Conservation (phyloP, 2,329 filamentous ascomycete species). For the Teratosphaeria zuluensis region DNA sequence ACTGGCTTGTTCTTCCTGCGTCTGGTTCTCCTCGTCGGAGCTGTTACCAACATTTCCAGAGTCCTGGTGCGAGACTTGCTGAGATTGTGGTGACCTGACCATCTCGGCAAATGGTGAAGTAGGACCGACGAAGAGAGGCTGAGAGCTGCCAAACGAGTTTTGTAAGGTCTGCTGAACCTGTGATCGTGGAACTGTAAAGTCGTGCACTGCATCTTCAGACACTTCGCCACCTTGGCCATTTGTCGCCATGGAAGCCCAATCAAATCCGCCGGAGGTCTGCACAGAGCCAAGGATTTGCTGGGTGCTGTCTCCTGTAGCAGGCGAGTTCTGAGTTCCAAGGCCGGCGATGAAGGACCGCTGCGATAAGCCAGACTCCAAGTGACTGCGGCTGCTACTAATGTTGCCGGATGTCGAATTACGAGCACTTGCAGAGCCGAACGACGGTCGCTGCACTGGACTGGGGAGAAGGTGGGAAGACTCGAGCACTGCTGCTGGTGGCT, state of each 20-base stretch:
- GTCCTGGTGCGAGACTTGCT: not conserved
- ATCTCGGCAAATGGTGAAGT: not conserved
- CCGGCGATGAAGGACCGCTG: not conserved
- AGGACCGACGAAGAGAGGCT: slow-evolving; percentile 1
- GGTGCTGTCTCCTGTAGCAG: not conserved
- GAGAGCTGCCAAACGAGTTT: slow-evolving; percentile 12
- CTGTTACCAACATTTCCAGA: not conserved
- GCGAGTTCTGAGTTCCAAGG: not conserved
- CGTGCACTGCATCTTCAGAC: not conserved
- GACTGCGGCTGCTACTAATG: not conserved
- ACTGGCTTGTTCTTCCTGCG: not conserved
- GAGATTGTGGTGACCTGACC: not conserved
- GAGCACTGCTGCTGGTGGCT: not conserved
- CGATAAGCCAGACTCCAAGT: not conserved
- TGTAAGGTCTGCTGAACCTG: slow-evolving; percentile 14
- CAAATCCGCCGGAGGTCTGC: not conserved
- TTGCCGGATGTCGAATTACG: not conserved
- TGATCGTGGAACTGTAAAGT: slow-evolving; percentile 14
- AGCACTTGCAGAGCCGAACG: not conserved
- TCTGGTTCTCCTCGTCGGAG: not conserved
- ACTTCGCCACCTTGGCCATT: not conserved
- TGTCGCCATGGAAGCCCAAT: not conserved
- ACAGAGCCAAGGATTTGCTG: not conserved
- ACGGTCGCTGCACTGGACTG: not conserved
- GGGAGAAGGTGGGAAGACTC: not conserved